phyloP scores from a whole-genome alignment of 2,329 filamentous ascomycete species.

The Colletotrichum incanum region DNA sequence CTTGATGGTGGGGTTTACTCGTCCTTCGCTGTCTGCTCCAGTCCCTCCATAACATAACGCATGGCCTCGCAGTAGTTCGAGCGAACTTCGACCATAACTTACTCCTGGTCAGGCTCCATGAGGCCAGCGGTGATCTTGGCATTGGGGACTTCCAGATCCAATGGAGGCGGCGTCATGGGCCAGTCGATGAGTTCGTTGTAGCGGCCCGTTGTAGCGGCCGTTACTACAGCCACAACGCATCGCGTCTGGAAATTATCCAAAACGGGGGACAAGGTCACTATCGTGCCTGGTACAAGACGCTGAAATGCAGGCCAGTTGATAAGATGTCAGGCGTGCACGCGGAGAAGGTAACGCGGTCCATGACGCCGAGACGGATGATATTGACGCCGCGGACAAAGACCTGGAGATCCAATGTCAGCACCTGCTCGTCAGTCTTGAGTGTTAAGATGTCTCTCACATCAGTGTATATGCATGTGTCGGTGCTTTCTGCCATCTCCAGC shows the following conservation, averaged over 20 bases:
- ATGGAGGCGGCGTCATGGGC: conserved; percentile 44
- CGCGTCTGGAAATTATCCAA: conserved; percentile 74
- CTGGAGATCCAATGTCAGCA: neutral
- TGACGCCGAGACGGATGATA: conserved; percentile 67
- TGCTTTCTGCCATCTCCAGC: conserved; percentile 71
- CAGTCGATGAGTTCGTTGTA: conserved; percentile 21
- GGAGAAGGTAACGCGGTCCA: conserved; percentile 80
- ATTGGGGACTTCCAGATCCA: conserved; percentile 67
- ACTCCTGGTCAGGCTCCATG: conserved; percentile 79
- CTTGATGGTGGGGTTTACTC: conserved; percentile 58
- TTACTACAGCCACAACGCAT: conserved; percentile 81
- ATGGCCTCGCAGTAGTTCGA: conserved; percentile 83
- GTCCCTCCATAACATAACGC: conserved; percentile 79
- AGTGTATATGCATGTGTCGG: conserved; percentile 77
- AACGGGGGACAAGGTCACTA: conserved; percentile 68
- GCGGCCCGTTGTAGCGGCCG: too few relatives aligned
- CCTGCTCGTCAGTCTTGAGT: neutral
- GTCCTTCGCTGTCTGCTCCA: conserved; percentile 74
- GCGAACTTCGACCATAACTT: conserved; percentile 85
- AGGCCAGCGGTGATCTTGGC: conserved; percentile 52
- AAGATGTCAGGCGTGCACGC: conserved; percentile 74
- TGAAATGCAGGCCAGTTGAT: conserved; percentile 75
- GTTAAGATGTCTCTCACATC: conserved; percentile 63
- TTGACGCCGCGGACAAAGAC: conserved; percentile 23
- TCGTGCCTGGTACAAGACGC: conserved; percentile 66